These are phyloP conservation scores for Pseudogymnoascus pannorum DNA, from an alignment of 2,329 filamentous ascomycete species.

Conservation along the genomic window DNA sequence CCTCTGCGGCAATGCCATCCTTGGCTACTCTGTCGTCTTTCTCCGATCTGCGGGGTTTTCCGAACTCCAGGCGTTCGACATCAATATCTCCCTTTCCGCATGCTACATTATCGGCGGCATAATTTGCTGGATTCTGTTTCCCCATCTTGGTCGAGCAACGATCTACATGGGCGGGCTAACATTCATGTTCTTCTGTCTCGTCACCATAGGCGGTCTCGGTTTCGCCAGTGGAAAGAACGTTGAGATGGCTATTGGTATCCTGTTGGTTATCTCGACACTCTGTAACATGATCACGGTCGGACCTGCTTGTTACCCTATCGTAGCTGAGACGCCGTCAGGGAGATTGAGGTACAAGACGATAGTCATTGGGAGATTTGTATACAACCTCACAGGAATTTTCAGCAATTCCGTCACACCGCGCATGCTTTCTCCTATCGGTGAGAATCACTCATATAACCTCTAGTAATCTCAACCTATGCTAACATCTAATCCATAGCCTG, in stretches of 20 bases:
- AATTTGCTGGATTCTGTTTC: conserved; percentile 36
- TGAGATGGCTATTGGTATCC: conserved; percentile 29
- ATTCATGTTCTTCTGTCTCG: conserved; percentile 40
- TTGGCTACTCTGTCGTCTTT: conserved; percentile 34
- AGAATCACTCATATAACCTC: conserved; percentile 12
- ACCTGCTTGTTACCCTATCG: conserved; percentile 25
- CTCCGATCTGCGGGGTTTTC: conserved; percentile 34
- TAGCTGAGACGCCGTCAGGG: conserved; percentile 23
- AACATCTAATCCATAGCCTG: conserved; percentile 17
- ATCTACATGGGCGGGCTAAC: conserved; percentile 35
- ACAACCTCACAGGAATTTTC: conserved; percentile 23
- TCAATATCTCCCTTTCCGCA: conserved; percentile 34
- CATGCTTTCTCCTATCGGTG: conserved; percentile 23
- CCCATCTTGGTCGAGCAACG: conserved; percentile 33
- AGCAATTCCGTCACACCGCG: conserved; percentile 24
- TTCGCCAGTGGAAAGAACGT: conserved; percentile 69
- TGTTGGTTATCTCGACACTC: conserved; percentile 28
- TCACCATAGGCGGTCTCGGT: conserved; percentile 71
- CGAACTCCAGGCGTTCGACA: conserved; percentile 31
- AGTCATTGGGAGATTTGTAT: conserved; percentile 23
- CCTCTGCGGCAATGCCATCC: conserved; percentile 32
- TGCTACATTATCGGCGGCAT: conserved; percentile 35
- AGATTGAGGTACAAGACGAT: conserved; percentile 23
- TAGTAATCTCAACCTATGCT: background rate
- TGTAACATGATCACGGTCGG: conserved; percentile 32